phyloP scores from a whole-genome alignment of 495 filamentous ascomycete species.

The Aspergillus coremiiformis region DNA sequence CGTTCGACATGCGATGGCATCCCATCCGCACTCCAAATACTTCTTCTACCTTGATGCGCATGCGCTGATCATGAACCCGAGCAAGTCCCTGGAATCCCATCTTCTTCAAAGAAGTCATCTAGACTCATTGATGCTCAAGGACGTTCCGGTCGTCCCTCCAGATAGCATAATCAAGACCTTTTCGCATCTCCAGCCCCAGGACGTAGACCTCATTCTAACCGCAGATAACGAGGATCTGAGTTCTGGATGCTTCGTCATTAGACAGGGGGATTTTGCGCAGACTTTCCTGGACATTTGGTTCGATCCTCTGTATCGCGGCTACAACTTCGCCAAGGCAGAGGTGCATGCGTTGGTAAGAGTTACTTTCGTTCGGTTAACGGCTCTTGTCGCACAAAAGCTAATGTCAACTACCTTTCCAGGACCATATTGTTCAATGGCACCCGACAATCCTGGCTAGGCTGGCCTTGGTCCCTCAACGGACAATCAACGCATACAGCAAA shows the following conservation, averaged over 20 bases:
- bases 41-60: constrained; percentile 82
- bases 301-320: constrained; percentile 83
- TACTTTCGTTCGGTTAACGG: background rate
- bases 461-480: constrained; percentile 74
- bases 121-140: constrained; percentile 74
- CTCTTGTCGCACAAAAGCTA: background rate
- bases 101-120: constrained; percentile 60
- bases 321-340: constrained; percentile 95
- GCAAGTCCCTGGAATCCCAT: constrained; percentile 58
- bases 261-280: constrained; percentile 79
- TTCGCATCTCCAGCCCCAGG: constrained; percentile 61
- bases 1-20: constrained; percentile 81
- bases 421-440: constrained; percentile 95
- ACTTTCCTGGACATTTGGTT: constrained; percentile 97
- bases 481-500: constrained; percentile 67
- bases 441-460: constrained; percentile 90
- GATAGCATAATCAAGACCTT: constrained; percentile 97
- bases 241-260: constrained; percentile 69
- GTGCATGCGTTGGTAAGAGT: constrained; percentile 74
- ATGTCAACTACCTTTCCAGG: constrained; percentile 38
- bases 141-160: constrained; percentile 82
- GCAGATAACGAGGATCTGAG: constrained; percentile 80
- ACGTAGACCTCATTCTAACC: constrained; percentile 76
- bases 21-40: constrained; percentile 62
- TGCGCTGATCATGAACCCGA: constrained; percentile 84